Base-by-base conservation (phyloP, 306 rosid genomes). In the Trifolium fragiferum region DNA sequence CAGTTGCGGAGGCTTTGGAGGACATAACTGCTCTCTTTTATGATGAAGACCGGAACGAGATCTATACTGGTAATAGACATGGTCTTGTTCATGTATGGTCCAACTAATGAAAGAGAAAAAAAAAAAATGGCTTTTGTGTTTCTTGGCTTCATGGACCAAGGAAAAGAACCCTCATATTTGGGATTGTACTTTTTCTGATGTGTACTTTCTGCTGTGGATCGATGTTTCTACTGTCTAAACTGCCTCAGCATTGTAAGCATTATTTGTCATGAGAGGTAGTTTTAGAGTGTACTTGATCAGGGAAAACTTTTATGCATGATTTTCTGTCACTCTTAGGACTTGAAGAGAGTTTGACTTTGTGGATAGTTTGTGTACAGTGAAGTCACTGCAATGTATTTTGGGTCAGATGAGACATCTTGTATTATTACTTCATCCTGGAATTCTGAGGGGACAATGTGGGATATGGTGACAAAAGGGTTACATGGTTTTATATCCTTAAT, bases 1-100 rank as follows among this genome's bases (percentile, higher is more conserved):
- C 91, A 4, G 96, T 89, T 7, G 90, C 90, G 11, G 96, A 93
- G 82, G 96, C 96, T 53, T 83, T 90, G 89, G 98, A 93, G 81
- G 96, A 93, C 66, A 90, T 90, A 40, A 93, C 96, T 14, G 98
- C 96, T 66, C 91, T 93, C 47, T 93, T 87, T 70, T 93, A 90
- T 23, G 98, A 93, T 8, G 98, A 93, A 83, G 98, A 93, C 47
- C 85, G 96, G 20, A 93, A 93, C 47, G 98, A 93, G 87, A 93
- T 93, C 49, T 93, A 90, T 68, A 93, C 96, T 0, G 98, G 98
- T 73, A 93, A 89, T 70, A 84, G 89, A 77, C 88, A 86, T 8
- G 98, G 98, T 76, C 83, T 90, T 51, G 86, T 93, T 80, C 98
- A 93, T 75, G 98, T 93, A 73, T 93, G 98, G 98, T 90, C 96